phyloP scores from a whole-genome alignment of 768 basidiomycete species.

The Leccinum ochraceum region DNA sequence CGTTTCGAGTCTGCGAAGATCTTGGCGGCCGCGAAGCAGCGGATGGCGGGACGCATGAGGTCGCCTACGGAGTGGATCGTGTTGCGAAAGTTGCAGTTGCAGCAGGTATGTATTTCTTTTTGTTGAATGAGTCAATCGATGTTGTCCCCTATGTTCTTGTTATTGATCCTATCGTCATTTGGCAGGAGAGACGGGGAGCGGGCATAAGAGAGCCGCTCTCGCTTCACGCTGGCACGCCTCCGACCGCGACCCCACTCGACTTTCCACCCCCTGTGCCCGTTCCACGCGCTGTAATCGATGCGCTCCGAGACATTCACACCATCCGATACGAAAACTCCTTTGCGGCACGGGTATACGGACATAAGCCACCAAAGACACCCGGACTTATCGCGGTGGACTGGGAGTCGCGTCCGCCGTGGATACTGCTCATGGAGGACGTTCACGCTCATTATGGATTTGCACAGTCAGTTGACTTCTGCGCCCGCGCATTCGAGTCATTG shows the following conservation, averaged over 20 bases:
- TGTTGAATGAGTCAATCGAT: neutral
- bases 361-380: constrained; percentile 21
- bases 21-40: constrained; percentile 25
- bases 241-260: constrained; percentile 31
- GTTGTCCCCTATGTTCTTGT: too few species aligned
- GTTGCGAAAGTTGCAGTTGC: constrained; percentile 48
- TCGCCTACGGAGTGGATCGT: constrained; percentile 37
- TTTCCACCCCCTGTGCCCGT: constrained; percentile 23
- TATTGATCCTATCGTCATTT: neutral
- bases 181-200: constrained; percentile 24
- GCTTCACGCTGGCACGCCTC: constrained; percentile 2
- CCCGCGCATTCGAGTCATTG: neutral
- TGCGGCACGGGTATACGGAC: constrained; percentile 59
- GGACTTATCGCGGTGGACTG: constrained; percentile 64
- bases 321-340: constrained; percentile 71
- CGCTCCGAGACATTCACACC: constrained; percentile 54
- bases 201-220: constrained; percentile 8
- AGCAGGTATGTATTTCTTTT: constrained; percentile 26
- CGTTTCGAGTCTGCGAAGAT: constrained; percentile 42
- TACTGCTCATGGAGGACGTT: constrained; percentile 72
- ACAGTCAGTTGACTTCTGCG: constrained; percentile 44
- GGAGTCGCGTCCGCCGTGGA: constrained; percentile 74
- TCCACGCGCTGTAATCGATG: constrained; percentile 44
- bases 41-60: constrained; percentile 11
- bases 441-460: constrained; percentile 60